phyloP scores from a whole-genome alignment of 2,329 filamentous ascomycete genomes.

The Bipolaris gigantea region DNA sequence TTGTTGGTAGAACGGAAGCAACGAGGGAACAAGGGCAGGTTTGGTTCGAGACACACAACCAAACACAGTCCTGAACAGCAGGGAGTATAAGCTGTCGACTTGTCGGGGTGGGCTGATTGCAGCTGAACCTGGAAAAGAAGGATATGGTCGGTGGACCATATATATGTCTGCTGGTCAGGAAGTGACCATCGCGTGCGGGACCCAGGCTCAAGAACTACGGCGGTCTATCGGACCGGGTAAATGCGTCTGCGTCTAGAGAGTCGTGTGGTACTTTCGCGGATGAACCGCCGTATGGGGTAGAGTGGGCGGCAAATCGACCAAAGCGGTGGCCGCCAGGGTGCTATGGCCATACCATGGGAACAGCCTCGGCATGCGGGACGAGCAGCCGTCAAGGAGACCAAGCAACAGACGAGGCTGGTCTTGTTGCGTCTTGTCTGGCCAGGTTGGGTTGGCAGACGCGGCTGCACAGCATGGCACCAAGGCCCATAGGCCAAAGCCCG shows the following conservation, averaged over 20 bases:
- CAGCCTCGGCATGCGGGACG: slow-evolving; percentile 14
- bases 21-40: slow-evolving; percentile 9
- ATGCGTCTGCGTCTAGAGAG: slow-evolving; percentile 19
- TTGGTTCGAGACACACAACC: slow-evolving; percentile 17
- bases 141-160: slow-evolving; percentile 25
- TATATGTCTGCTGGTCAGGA: slow-evolving; percentile 25
- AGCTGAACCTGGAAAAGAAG: slow-evolving; percentile 20
- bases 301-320: slow-evolving; percentile 18
- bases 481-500: slow-evolving; percentile 9
- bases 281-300: slow-evolving; percentile 26
- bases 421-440: not conserved
- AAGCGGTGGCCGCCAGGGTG: slow-evolving; percentile 16
- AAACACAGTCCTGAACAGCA: slow-evolving; percentile 16
- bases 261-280: slow-evolving; percentile 24
- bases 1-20: slow-evolving; percentile 8
- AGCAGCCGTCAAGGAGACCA: slow-evolving; percentile 7
- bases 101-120: slow-evolving; percentile 20
- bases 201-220: slow-evolving; percentile 26
- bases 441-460: slow-evolving; percentile 1
- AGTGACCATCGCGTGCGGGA: slow-evolving; percentile 15
- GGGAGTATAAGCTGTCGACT: slow-evolving; percentile 22
- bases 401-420: slow-evolving; percentile 8
- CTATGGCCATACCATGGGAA: slow-evolving; percentile 9
- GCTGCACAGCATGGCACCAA: not conserved
- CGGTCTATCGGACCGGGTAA: slow-evolving; percentile 40